A percentile compares a stretch with the other conserved stretches of the same genome.
Evolutionary conservation across 2,329 filamentous ascomycete species (phyloP).

Genomic region (Xylaria multiplex): DNA sequence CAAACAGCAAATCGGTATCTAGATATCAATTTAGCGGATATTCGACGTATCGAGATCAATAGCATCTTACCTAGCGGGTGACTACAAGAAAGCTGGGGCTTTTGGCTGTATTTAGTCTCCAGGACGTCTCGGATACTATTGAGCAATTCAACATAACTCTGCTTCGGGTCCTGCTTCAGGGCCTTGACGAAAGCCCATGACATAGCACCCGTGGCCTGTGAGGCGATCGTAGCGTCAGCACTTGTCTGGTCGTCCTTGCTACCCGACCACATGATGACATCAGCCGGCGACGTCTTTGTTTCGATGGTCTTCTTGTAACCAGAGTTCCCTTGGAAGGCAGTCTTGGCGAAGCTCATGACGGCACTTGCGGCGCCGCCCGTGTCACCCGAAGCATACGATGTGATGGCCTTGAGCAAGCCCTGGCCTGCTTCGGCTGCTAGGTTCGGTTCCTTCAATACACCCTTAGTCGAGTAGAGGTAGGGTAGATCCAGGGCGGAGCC

Average conservation of each 20-base stretch:
- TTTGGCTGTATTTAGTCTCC: conserved; percentile 87
- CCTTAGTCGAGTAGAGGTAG: conserved; percentile 75
- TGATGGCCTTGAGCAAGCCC: conserved; percentile 68
- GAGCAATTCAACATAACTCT: conserved; percentile 95
- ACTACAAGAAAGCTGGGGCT: conserved; percentile 96
- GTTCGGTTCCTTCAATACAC: conserved; percentile 74
- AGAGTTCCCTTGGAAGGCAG: conserved; percentile 83
- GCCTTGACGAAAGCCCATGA: conserved; percentile 95
- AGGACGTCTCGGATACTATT: conserved; percentile 97
- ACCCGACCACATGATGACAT: conserved; percentile 97
- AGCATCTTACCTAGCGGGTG: conserved; percentile 85
- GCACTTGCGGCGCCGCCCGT: conserved; percentile 83
- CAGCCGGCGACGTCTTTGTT: conserved; percentile 93
- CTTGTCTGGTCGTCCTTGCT: conserved; percentile 98
- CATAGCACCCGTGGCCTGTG: conserved; percentile 96
- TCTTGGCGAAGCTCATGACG: conserved; percentile 87
- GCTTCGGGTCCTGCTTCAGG: conserved; percentile 95
- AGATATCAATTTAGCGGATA: conserved; percentile 35
- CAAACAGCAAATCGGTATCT: conserved; percentile 72
- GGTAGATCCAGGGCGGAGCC: conserved; percentile 73
- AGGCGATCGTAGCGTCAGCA: conserved; percentile 89
- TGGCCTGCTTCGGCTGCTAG: conserved; percentile 74
- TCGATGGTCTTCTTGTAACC: conserved; percentile 80
- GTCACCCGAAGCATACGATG: conserved; percentile 74
- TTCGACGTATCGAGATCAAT: conserved; percentile 12